Evolutionary conservation across 2,329 filamentous ascomycete species (phyloP).

Genomic region (Microcyclospora tardicrescens): DNA sequence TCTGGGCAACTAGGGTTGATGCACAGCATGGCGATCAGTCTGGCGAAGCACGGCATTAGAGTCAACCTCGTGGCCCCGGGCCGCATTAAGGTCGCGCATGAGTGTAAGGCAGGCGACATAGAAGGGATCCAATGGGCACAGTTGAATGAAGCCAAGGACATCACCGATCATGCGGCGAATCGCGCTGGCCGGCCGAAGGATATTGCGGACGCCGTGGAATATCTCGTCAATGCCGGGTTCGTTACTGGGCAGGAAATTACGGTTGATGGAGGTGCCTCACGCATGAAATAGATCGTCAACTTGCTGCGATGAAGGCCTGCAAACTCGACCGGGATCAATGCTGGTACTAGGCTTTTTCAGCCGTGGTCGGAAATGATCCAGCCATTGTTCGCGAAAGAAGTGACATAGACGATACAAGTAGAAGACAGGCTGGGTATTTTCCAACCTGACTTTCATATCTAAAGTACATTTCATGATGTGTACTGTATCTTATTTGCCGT

Average conservation of each 20-base stretch:
- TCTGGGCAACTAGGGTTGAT: constrained; percentile 36
- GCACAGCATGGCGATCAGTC: constrained; percentile 36
- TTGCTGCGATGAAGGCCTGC: too few relatives aligned
- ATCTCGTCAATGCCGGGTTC: constrained; percentile 27
- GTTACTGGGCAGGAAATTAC: constrained; percentile 34
- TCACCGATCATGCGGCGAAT: constrained; percentile 36
- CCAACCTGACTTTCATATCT: too few relatives aligned
- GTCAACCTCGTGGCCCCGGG: constrained; percentile 39
- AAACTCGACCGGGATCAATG: too few relatives aligned
- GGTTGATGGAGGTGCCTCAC: constrained; percentile 30
- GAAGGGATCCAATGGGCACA: constrained; percentile 29
- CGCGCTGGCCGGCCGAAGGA: constrained; percentile 37
- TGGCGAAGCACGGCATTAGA: constrained; percentile 28
- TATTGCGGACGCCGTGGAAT: constrained; percentile 28
- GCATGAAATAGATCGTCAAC: constrained; percentile 17
- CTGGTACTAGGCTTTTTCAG: too few relatives aligned
- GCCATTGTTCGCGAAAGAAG: too few relatives aligned
- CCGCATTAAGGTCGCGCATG: constrained; percentile 37
- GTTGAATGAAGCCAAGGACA: constrained; percentile 28
- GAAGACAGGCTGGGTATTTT: too few relatives aligned
- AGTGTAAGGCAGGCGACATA: constrained; percentile 29
- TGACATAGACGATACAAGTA: too few relatives aligned
- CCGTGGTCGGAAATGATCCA: too few relatives aligned
- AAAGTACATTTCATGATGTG: too few relatives aligned
- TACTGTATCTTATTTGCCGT: too few relatives aligned